A percentile compares a stretch with the other conserved stretches of the same genome.
phyloP scores from a whole-genome alignment of 1,284 basidiomycete species.

The Puccinia polysora region DNA sequence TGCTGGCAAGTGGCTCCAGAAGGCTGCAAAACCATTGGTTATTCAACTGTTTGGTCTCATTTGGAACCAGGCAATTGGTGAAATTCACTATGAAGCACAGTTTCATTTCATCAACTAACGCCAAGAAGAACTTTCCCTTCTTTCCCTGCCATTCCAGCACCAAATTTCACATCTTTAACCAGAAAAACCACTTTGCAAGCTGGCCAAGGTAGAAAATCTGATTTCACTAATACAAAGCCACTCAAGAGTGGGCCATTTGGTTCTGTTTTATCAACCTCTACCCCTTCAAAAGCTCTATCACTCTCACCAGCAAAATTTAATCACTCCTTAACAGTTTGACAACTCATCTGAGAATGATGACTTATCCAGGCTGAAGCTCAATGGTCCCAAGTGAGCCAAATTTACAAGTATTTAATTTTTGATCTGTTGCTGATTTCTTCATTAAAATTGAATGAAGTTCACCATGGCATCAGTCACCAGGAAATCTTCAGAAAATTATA shows the following conservation, averaged over 20 bases:
- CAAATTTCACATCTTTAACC: conserved; percentile 2
- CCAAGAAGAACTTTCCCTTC: neutral
- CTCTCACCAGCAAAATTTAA: neutral
- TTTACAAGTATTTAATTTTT: too few relatives aligned
- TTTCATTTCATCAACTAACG: conserved; percentile 61
- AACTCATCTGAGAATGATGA: too few relatives aligned
- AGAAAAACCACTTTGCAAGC: neutral
- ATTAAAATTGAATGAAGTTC: too few relatives aligned
- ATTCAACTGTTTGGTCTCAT: conserved; percentile 75
- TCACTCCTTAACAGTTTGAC: too few relatives aligned
- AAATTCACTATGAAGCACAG: conserved; percentile 64
- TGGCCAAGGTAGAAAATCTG: neutral
- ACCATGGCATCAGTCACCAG: too few relatives aligned
- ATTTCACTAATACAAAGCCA: conserved; percentile 1
- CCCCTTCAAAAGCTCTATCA: conserved; percentile 5
- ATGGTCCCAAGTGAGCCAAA: too few relatives aligned
- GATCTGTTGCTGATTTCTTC: too few relatives aligned
- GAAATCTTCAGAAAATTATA: too few relatives aligned
- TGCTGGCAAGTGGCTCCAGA: conserved; percentile 68
- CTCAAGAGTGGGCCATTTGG: conserved; percentile 15
- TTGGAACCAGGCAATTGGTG: conserved; percentile 75
- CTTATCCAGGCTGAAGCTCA: too few relatives aligned
- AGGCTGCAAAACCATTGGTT: conserved; percentile 67
- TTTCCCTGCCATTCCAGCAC: conserved; percentile 22
- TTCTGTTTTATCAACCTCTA: neutral